Conservation (phyloP, 768 basidiomycete genomes). For the Ramaria sp. region DNA sequence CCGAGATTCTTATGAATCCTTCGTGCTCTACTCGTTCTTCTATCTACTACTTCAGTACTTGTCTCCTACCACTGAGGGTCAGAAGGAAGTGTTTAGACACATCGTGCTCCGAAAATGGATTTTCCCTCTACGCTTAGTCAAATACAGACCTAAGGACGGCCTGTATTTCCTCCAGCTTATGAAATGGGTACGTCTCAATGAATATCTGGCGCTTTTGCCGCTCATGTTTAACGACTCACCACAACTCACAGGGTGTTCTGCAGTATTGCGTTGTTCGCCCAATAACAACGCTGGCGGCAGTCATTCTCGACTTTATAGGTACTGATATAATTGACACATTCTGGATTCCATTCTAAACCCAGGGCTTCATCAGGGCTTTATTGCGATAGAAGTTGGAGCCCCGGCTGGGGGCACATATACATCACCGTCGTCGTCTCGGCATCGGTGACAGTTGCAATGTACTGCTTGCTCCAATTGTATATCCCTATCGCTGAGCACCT, state of each 20-base stretch:
- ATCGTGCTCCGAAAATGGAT: slow-evolving; percentile 46
- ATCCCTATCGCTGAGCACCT: slow-evolving; percentile 43
- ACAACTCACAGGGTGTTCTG: slow-evolving; percentile 34
- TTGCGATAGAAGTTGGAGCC: slow-evolving; percentile 61
- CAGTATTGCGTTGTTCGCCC: slow-evolving; percentile 65
- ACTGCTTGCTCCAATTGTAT: slow-evolving; percentile 65
- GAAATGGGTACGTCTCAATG: slow-evolving; percentile 39
- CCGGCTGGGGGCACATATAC: slow-evolving; percentile 59
- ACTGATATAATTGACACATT: not conserved
- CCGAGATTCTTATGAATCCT: slow-evolving; percentile 68
- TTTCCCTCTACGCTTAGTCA: slow-evolving; percentile 54
- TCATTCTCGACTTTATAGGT: slow-evolving; percentile 50
- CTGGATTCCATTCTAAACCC: not conserved
- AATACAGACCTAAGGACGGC: slow-evolving; percentile 39
- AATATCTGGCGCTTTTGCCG: not conserved
- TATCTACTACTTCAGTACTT: slow-evolving; percentile 65
- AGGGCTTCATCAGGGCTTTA: slow-evolving; percentile 29
- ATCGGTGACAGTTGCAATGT: slow-evolving; percentile 72
- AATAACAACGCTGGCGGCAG: slow-evolving; percentile 47
- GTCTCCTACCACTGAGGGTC: slow-evolving; percentile 49
- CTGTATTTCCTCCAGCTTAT: slow-evolving; percentile 61
- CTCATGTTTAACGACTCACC: not conserved
- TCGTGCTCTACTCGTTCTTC: slow-evolving; percentile 69
- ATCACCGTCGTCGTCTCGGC: slow-evolving; percentile 51
- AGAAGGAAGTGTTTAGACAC: slow-evolving; percentile 49